Evolutionary conservation across 192 early-diverging fungal genomes (phyloP).

Genomic region (Mortierella alpina): DNA sequence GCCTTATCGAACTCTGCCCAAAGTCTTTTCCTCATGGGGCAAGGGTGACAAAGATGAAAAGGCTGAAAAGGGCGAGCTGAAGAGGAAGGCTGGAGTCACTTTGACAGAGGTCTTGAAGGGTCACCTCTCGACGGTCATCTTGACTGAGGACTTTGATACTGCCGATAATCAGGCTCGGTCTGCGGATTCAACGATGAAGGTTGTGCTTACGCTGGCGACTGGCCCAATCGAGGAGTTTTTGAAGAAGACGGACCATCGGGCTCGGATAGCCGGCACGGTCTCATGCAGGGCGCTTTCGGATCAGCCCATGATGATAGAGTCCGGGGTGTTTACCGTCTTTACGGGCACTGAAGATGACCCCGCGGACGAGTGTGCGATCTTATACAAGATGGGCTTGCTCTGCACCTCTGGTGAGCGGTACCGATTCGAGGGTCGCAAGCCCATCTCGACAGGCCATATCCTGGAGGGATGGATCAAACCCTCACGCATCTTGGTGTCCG

Average conservation of each 20-base stretch:
- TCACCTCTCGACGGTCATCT: constrained; percentile 57
- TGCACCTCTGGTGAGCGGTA: constrained; percentile 52
- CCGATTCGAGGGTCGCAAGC: constrained; percentile 55
- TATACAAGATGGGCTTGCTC: constrained; percentile 50
- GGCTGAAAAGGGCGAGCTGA: constrained; percentile 1
- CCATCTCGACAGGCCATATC: constrained; percentile 37
- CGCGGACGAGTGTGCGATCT: constrained; percentile 46
- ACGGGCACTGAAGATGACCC: constrained; percentile 32
- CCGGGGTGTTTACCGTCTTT: constrained; percentile 54
- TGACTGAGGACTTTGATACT: constrained; percentile 48
- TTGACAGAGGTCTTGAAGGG: constrained; percentile 60
- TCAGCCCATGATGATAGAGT: constrained; percentile 56
- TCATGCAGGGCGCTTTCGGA: constrained; percentile 60
- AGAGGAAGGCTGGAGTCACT: constrained; percentile 26
- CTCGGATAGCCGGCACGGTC: constrained; percentile 54
- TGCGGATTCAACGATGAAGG: constrained; percentile 52
- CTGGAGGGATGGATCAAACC: constrained; percentile 53
- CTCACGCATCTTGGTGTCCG: constrained; percentile 47
- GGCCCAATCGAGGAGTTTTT: constrained; percentile 42
- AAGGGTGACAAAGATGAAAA: constrained; percentile 1
- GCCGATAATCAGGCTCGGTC: constrained; percentile 55
- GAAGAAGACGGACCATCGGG: constrained; percentile 37
- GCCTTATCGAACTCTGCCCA: constrained; percentile 12
- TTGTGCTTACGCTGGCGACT: constrained; percentile 45
- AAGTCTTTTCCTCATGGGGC: constrained; percentile 19